Evolutionary conservation across 2,329 filamentous ascomycete species (phyloP), one percentile per base, ranked within the genome.

Genomic region (Cladosporium sp.): DNA sequence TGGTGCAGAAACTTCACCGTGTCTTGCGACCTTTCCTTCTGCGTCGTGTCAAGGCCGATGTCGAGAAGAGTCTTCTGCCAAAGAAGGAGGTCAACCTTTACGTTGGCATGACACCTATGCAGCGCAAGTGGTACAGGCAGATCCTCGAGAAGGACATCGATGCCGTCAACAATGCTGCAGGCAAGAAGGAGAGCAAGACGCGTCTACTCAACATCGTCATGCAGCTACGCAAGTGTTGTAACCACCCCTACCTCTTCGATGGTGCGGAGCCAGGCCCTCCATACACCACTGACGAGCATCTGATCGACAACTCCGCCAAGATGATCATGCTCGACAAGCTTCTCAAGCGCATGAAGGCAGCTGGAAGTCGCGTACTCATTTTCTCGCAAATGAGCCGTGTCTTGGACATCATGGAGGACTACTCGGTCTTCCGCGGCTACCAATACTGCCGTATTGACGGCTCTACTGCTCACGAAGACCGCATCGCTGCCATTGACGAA

Each of bases 321-420:
- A 99, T 99, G 95, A 87, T 93, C 34, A 93, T 99, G 76, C 85
- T 99, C 21, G 95, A 99, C 82, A 96, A 92, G 80, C 86, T 99
- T 13, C 83, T 99, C 58, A 89, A 86, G 73, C 88, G 93, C 56
- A 87, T 99, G 81, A 85, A 93, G 78, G 87, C 86, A 56, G 90
- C 97, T 76, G 95, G 93, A 49, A 98, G 93, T 75, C 88, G 95
- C 70, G 93, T 99, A n/a, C 86, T 99, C 64, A 98, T 99, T 72
- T 99, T 99, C 81, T 99, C 95, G 0, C 95, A 99, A 76, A 99
- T 99, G 95, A 97, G 93, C 74, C 92, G 95, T 85, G 85, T 97
- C 46, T 83, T 99, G 49, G 95, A 99, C 75, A 99, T 99, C 62
- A 85, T 99, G 18, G 95, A 99, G 76, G 95, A 99, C 77, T 99